Evolutionary conservation across 2,329 filamentous ascomycete genomes (phyloP).

Genomic region (Xenoacremonium recifei): DNA sequence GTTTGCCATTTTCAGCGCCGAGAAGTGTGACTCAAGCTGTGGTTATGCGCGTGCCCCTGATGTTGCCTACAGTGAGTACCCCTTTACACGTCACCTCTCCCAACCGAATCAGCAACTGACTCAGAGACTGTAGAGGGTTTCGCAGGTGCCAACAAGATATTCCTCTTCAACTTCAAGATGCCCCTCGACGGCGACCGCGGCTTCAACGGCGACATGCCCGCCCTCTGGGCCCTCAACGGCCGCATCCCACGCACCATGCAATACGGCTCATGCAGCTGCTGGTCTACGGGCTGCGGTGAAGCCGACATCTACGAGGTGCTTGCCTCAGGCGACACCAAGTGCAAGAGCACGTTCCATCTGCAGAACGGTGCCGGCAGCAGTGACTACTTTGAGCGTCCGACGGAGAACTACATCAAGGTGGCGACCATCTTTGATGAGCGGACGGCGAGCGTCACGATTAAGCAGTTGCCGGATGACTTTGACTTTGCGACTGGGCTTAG

Average conservation of each 20-base stretch:
- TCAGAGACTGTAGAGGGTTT: slow-evolving; percentile 61
- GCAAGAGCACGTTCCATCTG: slow-evolving; percentile 70
- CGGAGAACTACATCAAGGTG: slow-evolving; percentile 57
- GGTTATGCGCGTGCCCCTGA: slow-evolving; percentile 43
- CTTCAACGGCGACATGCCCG: slow-evolving; percentile 65
- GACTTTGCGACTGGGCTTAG: not conserved
- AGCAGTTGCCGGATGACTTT: not conserved
- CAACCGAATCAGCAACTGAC: slow-evolving; percentile 8
- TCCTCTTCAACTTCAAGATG: slow-evolving; percentile 75
- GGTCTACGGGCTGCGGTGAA: slow-evolving; percentile 68
- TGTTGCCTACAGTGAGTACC: slow-evolving; percentile 43
- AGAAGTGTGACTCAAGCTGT: slow-evolving; percentile 42
- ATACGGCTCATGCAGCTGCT: slow-evolving; percentile 73
- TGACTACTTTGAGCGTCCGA: slow-evolving; percentile 70
- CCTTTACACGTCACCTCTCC: not conserved
- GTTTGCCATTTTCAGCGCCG: slow-evolving; percentile 44
- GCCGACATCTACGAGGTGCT: slow-evolving; percentile 75
- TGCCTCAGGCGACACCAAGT: slow-evolving; percentile 59
- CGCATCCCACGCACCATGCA: slow-evolving; percentile 69
- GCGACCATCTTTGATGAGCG: slow-evolving; percentile 32
- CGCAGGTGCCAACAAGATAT: slow-evolving; percentile 66
- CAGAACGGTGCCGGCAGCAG: slow-evolving; percentile 63
- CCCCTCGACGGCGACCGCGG: slow-evolving; percentile 54
- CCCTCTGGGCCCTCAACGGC: slow-evolving; percentile 74
- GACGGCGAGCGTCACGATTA: not conserved